Evolutionary conservation across 2,329 filamentous ascomycete species (phyloP).

Genomic region (Lasiodiplodia sp.): DNA sequence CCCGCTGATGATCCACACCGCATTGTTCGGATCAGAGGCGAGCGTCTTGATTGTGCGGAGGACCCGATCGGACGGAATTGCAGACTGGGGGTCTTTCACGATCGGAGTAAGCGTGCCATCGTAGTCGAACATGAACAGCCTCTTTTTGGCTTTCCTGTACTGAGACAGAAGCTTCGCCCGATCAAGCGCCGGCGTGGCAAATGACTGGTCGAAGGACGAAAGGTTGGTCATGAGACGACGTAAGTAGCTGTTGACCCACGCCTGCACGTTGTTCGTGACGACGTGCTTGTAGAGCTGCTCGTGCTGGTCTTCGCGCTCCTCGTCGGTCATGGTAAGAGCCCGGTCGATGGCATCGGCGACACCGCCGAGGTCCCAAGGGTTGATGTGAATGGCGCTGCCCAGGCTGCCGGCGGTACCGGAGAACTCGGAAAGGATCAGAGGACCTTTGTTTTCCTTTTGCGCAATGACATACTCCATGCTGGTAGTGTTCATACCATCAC

Average conservation of each 20-base stretch:
- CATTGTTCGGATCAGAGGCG: slow-evolving; percentile 79
- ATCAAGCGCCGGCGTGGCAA: slow-evolving; percentile 83
- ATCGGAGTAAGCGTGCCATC: slow-evolving; percentile 96
- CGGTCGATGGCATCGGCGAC: slow-evolving; percentile 84
- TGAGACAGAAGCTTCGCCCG: slow-evolving; percentile 72
- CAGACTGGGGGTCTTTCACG: slow-evolving; percentile 87
- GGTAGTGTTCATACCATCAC: slow-evolving; percentile 98
- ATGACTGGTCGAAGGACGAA: slow-evolving; percentile 75
- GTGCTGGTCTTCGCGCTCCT: slow-evolving; percentile 73
- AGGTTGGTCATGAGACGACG: slow-evolving; percentile 81
- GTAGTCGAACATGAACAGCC: slow-evolving; percentile 98
- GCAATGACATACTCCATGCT: slow-evolving; percentile 94
- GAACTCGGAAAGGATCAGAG: slow-evolving; percentile 94
- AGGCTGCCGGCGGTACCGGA: slow-evolving; percentile 91
- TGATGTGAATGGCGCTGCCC: slow-evolving; percentile 89
- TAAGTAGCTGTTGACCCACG: slow-evolving; percentile 83
- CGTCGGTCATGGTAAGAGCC: slow-evolving; percentile 77
- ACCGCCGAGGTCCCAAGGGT: slow-evolving; percentile 89
- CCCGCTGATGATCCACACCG: slow-evolving; percentile 98
- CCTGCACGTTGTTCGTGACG: slow-evolving; percentile 82
- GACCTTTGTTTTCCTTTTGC: slow-evolving; percentile 85
- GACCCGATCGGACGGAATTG: slow-evolving; percentile 84
- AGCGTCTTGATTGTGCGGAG: slow-evolving; percentile 81
- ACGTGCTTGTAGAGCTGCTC: slow-evolving; percentile 81
- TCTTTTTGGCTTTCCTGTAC: slow-evolving; percentile 77